Evolutionary conservation across 2,329 filamentous ascomycete species (phyloP).

Genomic region (Thelonectria olida): DNA sequence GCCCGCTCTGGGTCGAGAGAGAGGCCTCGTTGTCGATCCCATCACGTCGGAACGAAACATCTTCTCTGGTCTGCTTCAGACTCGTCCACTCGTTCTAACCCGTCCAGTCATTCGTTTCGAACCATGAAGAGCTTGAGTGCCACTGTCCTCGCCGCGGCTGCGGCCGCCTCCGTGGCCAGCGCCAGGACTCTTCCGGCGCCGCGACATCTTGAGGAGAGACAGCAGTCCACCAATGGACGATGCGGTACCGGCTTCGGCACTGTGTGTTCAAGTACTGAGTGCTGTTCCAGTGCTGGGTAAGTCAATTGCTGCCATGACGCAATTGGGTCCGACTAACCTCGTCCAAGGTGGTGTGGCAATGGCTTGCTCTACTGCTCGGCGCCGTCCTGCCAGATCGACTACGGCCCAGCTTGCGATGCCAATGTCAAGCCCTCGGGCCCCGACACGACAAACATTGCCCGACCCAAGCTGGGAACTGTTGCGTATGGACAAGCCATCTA

Average conservation of each 20-base stretch:
- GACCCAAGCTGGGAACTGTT: slow-evolving; percentile 62
- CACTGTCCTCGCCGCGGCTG: slow-evolving; percentile 14
- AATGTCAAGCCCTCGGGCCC: slow-evolving; percentile 61
- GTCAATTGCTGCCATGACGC: slow-evolving; percentile 4
- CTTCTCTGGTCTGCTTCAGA: slow-evolving; percentile 7
- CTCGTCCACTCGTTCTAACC: slow-evolving; percentile 30
- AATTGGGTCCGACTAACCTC: slow-evolving; percentile 3
- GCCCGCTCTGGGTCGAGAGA: background rate
- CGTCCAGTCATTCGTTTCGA: slow-evolving; percentile 32
- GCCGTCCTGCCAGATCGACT: slow-evolving; percentile 69
- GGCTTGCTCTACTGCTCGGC: slow-evolving; percentile 65
- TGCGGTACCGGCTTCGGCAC: slow-evolving; percentile 49
- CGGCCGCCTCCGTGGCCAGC: slow-evolving; percentile 2
- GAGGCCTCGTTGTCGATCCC: background rate
- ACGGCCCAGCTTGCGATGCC: slow-evolving; percentile 69
- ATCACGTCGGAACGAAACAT: background rate
- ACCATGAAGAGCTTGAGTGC: slow-evolving; percentile 26
- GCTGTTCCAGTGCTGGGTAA: slow-evolving; percentile 55
- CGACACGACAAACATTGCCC: slow-evolving; percentile 62
- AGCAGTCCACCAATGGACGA: slow-evolving; percentile 52
- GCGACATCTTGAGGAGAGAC: slow-evolving; percentile 23
- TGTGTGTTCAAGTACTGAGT: slow-evolving; percentile 47
- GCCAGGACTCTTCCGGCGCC: background rate
- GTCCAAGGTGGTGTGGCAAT: slow-evolving; percentile 62
- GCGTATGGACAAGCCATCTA: slow-evolving; percentile 65